A percentile compares a stretch with the other conserved stretches of the same genome.
phyloP scores from a whole-genome alignment of 1,139 yeast species.

The Zygosaccharomyces pseudobailii region DNA sequence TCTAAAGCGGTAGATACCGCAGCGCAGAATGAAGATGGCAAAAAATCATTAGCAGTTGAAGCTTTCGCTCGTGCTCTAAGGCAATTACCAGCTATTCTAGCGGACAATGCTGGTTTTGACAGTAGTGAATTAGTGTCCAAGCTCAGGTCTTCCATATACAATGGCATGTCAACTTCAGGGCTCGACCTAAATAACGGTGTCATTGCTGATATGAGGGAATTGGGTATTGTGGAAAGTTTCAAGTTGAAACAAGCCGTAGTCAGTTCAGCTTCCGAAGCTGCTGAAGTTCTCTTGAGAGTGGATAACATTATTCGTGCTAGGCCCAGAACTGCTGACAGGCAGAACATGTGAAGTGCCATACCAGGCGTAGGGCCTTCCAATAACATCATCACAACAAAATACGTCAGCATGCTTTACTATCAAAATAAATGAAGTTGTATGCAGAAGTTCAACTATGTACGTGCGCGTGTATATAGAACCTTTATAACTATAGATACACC shows the following conservation, averaged over 20 bases:
- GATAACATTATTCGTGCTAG: conserved; percentile 95
- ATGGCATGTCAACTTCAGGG: conserved; percentile 89
- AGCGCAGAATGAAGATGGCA: conserved; percentile 91
- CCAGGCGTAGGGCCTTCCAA: not conserved
- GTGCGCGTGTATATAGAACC: not conserved
- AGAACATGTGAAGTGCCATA: conserved; percentile 25
- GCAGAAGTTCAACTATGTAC: not conserved
- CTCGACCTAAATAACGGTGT: conserved; percentile 78
- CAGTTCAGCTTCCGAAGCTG: conserved; percentile 95
- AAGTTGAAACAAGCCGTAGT: conserved; percentile 92
- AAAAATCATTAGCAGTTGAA: conserved; percentile 90
- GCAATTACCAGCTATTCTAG: conserved; percentile 90
- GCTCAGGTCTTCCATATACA: conserved; percentile 86
- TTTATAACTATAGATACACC: not conserved
- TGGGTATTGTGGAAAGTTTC: conserved; percentile 88
- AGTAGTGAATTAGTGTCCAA: conserved; percentile 89
- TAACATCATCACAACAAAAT: not conserved
- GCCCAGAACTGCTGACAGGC: conserved; percentile 93
- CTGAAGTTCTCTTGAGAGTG: conserved; percentile 89
- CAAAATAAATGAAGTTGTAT: not conserved
- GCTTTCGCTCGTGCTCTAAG: conserved; percentile 91
- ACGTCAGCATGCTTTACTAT: not conserved
- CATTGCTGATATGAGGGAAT: conserved; percentile 89
- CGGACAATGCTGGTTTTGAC: conserved; percentile 96
- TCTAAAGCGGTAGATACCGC: conserved; percentile 94